phyloP scores from a whole-genome alignment of 2,329 filamentous ascomycete genomes.

The Microcera coccophila region DNA sequence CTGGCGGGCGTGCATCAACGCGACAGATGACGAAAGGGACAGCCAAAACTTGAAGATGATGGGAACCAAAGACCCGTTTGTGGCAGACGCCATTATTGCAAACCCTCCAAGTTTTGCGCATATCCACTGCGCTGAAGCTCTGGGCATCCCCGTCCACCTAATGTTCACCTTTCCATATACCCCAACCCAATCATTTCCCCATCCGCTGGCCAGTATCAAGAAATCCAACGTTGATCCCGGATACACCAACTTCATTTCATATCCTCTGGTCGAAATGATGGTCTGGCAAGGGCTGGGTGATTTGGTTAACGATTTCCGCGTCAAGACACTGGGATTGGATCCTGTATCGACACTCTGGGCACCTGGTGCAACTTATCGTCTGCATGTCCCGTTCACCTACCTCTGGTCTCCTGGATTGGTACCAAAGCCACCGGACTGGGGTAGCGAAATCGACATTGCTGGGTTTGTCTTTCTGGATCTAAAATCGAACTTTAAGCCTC shows the following conservation, averaged over 20 bases:
- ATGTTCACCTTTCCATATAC: conserved; percentile 89
- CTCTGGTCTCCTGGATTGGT: conserved; percentile 65
- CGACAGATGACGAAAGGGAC: conserved; percentile 62
- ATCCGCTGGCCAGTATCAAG: conserved; percentile 73
- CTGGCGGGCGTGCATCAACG: conserved; percentile 73
- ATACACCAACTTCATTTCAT: conserved; percentile 77
- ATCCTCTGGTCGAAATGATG: conserved; percentile 78
- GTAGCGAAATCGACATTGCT: conserved; percentile 65
- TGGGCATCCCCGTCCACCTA: conserved; percentile 73
- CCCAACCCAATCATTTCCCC: conserved; percentile 70
- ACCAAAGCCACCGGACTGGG: conserved; percentile 66
- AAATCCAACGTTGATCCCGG: conserved; percentile 66
- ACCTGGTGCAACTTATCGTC: conserved; percentile 65
- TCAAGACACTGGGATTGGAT: conserved; percentile 65
- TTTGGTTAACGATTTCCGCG: conserved; percentile 69
- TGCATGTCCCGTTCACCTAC: conserved; percentile 74
- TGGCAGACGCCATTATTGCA: conserved; percentile 78
- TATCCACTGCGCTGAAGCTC: conserved; percentile 72
- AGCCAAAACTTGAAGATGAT: conserved; percentile 60
- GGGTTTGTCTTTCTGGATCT: conserved; percentile 76
- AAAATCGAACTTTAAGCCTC: conserved; percentile 58
- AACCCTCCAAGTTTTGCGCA: conserved; percentile 78
- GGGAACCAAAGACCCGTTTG: conserved; percentile 56
- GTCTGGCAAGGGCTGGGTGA: conserved; percentile 87
- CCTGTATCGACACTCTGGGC: conserved; percentile 75